Evolutionary conservation across 1,139 yeast species (phyloP).

Genomic region (Saccharomyces hybrid): DNA sequence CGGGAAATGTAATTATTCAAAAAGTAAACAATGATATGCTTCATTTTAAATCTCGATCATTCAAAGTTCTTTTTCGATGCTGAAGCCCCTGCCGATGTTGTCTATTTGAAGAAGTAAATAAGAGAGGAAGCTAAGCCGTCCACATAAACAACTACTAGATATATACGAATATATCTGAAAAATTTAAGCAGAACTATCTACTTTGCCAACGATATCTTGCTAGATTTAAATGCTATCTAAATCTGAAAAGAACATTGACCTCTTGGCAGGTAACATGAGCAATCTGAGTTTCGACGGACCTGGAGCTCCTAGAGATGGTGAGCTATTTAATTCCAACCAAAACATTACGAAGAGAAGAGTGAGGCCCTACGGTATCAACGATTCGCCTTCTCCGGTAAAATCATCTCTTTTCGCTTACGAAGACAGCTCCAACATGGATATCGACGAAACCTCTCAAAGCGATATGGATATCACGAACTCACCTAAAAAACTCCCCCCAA

Average conservation of each 20-base stretch:
- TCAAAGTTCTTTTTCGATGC: not conserved
- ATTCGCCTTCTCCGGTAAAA: not conserved
- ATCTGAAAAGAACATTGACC: constrained; percentile 27
- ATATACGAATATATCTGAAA: not conserved
- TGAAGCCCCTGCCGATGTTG: not conserved
- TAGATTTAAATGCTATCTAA: constrained; percentile 18
- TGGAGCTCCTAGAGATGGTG: not conserved
- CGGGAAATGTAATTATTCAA: not conserved
- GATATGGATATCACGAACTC: constrained; percentile 2
- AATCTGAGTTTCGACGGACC: constrained; percentile 25
- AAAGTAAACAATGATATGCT: not conserved
- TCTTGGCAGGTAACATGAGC: constrained; percentile 30
- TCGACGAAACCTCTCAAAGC: constrained; percentile 24
- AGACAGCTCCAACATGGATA: constrained; percentile 25
- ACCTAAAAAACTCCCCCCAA: no score
- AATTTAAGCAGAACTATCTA: not conserved
- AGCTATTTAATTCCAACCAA: not conserved
- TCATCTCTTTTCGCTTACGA: not conserved
- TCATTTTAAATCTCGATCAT: not conserved
- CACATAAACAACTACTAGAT: not conserved
- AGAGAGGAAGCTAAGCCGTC: not conserved
- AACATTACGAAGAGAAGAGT: not conserved
- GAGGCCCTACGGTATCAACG: not conserved
- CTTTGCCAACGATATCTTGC: not conserved
- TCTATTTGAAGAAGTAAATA: not conserved